Evolutionary conservation across 176 grass and related monocot genomes (phyloP).

Genomic region (Ensete glaucum): DNA sequence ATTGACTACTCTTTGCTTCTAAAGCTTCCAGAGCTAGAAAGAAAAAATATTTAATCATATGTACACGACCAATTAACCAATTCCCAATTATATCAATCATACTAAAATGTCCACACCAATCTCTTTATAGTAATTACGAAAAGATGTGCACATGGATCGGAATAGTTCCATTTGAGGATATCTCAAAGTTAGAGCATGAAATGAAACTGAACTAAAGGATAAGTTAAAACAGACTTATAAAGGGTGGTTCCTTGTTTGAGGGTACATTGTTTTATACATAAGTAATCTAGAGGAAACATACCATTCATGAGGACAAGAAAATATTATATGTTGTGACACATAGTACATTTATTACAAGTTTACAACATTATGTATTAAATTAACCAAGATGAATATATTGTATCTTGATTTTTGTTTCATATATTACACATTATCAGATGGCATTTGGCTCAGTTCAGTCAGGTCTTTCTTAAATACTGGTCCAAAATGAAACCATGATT

Average conservation of each 20-base stretch:
- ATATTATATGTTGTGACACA: neutral
- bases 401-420: neutral
- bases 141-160: neutral
- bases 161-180: neutral
- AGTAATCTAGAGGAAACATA: neutral
- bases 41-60: neutral
- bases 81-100: neutral
- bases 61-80: neutral
- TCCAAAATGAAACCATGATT: neutral
- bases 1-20: slow-evolving; percentile 42
- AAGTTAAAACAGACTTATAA: neutral
- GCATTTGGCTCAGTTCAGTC: neutral
- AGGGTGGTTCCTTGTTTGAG: neutral
- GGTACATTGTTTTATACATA: neutral
- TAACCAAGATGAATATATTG: neutral
- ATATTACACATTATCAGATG: neutral
- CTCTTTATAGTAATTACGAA: neutral
- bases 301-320: neutral
- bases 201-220: neutral
- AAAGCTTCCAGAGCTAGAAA: slow-evolving; percentile 39
- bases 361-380: neutral
- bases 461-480: too few species aligned
- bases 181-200: neutral
- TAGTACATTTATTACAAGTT: neutral
- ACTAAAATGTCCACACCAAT: neutral